Percentiles rank a stretch among this genome's conserved stretches.
These are phyloP conservation scores for Chamaecrista fasciculata DNA, from an alignment of 306 rosid species.

Conservation along the genomic window DNA sequence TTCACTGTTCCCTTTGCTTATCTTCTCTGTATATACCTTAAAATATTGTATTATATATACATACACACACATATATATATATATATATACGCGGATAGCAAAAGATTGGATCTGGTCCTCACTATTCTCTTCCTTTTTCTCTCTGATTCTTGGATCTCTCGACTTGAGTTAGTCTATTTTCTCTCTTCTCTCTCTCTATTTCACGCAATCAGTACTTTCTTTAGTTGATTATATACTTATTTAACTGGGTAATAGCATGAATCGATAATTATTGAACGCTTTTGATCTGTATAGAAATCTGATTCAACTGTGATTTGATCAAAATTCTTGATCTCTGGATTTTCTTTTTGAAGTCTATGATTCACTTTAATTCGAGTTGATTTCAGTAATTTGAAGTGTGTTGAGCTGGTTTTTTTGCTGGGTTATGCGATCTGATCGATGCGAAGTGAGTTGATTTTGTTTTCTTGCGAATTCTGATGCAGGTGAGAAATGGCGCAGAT, in stretches of 20 bases:
- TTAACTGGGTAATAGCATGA: neutral
- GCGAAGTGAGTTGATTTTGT: slow-evolving; percentile 7
- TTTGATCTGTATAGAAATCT: neutral
- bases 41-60: neutral
- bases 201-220: neutral
- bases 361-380: neutral
- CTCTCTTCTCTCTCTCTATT: slow-evolving; percentile 1
- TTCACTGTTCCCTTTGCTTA: neutral
- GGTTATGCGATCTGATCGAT: slow-evolving; percentile 35
- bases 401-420: neutral
- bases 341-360: neutral
- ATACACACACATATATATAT: no score
- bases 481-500: slow-evolving; percentile 78
- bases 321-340: slow-evolving; percentile 26
- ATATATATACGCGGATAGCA: neutral
- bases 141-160: slow-evolving; percentile 12
- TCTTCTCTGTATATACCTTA: neutral
- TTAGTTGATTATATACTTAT: neutral
- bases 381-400: neutral
- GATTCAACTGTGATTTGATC: slow-evolving; percentile 28
- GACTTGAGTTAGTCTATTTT: slow-evolving; percentile 23
- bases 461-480: slow-evolving; percentile 23
- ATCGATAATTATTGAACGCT: neutral
- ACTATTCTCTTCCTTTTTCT: neutral
- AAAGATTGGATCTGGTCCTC: neutral